Conservation (phyloP, 2,329 filamentous ascomycete species). For the Didymella pinodella region DNA sequence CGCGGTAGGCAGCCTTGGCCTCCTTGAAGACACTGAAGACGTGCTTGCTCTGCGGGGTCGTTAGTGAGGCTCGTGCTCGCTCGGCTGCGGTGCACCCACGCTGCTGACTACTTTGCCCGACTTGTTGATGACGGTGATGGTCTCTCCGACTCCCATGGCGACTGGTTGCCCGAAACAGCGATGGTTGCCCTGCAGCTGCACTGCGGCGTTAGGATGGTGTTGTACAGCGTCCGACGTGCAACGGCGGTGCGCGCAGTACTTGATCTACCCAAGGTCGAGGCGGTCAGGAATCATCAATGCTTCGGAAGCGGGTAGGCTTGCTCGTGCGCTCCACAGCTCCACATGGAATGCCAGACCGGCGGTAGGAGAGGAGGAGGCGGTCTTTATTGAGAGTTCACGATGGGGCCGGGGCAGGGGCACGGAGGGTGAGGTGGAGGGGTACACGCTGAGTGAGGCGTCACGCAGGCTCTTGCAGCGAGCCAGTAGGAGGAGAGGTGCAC, state of each 20-base stretch:
- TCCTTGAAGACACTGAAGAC: constrained; percentile 91
- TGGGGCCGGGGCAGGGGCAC: constrained; percentile 13
- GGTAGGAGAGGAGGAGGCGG: constrained; percentile 16
- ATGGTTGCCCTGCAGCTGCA: constrained; percentile 33
- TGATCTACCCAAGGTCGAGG: constrained; percentile 31
- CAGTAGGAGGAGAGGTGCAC: constrained; percentile 23
- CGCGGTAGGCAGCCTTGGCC: constrained; percentile 84
- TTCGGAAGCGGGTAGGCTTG: constrained; percentile 33
- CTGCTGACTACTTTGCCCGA: constrained; percentile 91
- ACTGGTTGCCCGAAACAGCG: constrained; percentile 15
- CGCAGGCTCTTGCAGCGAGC: constrained; percentile 30
- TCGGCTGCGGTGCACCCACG: constrained; percentile 60
- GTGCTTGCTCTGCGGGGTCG: constrained; percentile 77
- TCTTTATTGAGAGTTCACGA: constrained; percentile 20
- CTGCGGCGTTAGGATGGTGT: constrained; percentile 30
- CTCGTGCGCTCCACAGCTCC: constrained; percentile 35
- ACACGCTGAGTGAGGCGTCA: constrained; percentile 40
- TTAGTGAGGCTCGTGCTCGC: constrained; percentile 13
- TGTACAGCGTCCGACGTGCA: constrained; percentile 27
- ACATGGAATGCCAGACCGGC: constrained; percentile 22
- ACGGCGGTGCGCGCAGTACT: constrained; percentile 26
- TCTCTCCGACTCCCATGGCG: constrained; percentile 65
- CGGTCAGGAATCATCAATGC: constrained; percentile 44
- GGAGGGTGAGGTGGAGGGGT: constrained; percentile 13
- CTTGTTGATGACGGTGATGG: constrained; percentile 88